phyloP scores from a whole-genome alignment of 2,329 filamentous ascomycete genomes.

The Geosmithia putterillii region DNA sequence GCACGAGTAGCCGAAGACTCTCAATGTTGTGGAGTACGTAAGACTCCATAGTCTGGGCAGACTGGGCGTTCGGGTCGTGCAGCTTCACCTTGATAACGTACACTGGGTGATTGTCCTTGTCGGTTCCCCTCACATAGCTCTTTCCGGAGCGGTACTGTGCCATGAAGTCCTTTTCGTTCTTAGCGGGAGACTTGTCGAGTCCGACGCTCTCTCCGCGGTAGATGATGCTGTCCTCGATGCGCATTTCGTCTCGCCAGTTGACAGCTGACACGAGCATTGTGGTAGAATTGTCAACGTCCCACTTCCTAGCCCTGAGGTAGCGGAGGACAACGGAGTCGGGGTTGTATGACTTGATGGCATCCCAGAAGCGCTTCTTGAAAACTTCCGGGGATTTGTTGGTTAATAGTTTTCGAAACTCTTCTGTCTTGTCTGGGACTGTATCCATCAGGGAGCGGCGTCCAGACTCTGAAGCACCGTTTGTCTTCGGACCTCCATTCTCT shows the following conservation, averaged over 20 bases:
- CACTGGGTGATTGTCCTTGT: constrained; percentile 20
- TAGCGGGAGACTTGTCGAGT: constrained; percentile 8
- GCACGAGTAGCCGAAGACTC: constrained; percentile 15
- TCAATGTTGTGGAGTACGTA: constrained; percentile 27
- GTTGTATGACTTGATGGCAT: constrained; percentile 16
- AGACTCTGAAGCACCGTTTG: not conserved
- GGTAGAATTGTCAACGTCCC: constrained; percentile 24
- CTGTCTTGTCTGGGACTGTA: not conserved
- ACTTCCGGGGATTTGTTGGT: constrained; percentile 6
- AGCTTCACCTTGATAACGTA: constrained; percentile 20
- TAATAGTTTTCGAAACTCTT: constrained; percentile 11
- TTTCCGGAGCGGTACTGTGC: constrained; percentile 23
- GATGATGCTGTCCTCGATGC: constrained; percentile 18
- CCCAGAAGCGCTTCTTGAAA: constrained; percentile 3
- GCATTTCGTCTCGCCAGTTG: constrained; percentile 21
- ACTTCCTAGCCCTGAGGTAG: constrained; percentile 26
- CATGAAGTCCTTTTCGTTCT: constrained; percentile 20
- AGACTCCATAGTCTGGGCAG: constrained; percentile 18
- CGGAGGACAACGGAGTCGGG: constrained; percentile 25
- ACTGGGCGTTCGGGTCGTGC: constrained; percentile 18
- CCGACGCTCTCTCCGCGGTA: constrained; percentile 18
- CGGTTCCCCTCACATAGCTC: constrained; percentile 21
- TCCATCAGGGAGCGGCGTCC: not conserved
- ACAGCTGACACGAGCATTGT: constrained; percentile 23
- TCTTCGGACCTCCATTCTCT: not conserved